Percentiles rank a stretch among this genome's conserved stretches.
phyloP scores from a whole-genome alignment of 176 grass and related monocot species.

The Ensete glaucum region DNA sequence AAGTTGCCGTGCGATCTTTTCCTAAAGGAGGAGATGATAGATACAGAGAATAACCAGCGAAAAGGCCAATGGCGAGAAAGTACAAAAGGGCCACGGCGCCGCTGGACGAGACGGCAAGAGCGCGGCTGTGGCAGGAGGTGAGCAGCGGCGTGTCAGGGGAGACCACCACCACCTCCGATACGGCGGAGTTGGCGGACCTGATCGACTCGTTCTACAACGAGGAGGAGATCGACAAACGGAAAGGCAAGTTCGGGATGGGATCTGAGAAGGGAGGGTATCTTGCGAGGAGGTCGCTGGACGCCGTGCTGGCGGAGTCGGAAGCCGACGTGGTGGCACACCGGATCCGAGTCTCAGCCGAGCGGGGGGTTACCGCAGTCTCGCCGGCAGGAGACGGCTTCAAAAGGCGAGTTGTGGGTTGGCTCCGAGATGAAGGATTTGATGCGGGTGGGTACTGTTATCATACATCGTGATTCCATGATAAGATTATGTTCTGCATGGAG shows the following conservation, averaged over 20 bases:
- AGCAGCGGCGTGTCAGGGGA: conserved; percentile 10
- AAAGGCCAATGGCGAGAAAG: not conserved
- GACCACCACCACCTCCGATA: not conserved
- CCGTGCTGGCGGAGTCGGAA: conserved; percentile 25
- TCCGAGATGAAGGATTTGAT: conserved; percentile 41
- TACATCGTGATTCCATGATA: not conserved
- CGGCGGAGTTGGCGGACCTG: conserved; percentile 44
- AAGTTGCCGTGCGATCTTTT: too few species aligned
- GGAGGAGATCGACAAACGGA: conserved; percentile 5
- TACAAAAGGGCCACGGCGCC: conserved; percentile 46
- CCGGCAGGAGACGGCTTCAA: conserved; percentile 14
- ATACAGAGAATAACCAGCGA: too few species aligned
- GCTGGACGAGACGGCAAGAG: conserved; percentile 53
- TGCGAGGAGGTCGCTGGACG: conserved; percentile 7
- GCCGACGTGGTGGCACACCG: conserved; percentile 27
- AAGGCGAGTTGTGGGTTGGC: conserved; percentile 29
- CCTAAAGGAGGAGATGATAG: too few species aligned
- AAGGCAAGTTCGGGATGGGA: not conserved
- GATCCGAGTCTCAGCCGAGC: conserved; percentile 52
- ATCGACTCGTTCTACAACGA: conserved; percentile 69
- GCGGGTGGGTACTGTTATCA: conserved; percentile 30
- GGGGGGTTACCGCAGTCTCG: conserved; percentile 24
- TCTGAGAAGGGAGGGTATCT: not conserved
- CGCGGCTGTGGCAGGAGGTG: conserved; percentile 32
- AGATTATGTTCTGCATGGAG: not conserved